Base-by-base conservation (phyloP, 2,329 filamentous ascomycete species). In the Xylariaceae sp. region DNA sequence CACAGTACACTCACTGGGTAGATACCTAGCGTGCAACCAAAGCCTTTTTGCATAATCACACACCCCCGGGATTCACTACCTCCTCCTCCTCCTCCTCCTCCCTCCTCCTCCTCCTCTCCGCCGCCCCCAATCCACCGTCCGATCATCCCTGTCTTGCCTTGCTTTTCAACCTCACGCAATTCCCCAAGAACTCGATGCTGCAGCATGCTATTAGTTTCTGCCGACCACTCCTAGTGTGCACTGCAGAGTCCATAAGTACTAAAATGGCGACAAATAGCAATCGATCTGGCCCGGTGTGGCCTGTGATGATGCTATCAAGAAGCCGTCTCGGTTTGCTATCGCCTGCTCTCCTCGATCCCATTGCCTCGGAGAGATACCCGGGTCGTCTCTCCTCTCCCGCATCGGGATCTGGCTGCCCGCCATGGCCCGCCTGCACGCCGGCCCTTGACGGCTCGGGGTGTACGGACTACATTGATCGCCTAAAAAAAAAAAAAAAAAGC, bases 261-360 rank as follows among this genome's bases (percentile, higher is more conserved):
- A 35, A 42, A 40, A 35, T 34, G 43, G 37, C 50, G 55, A 47
- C 57, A 55, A 55, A 55, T 49, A 41, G 47, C 47, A 53, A 40
- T 47, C 43, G 27, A 49, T 53, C 50, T 50, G 47, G 50, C 47
- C 48, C 39, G 39, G 41, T 50, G 60, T 61, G 63, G 64, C 53
- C 64, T 59, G 61, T 37, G 35, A 7, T 9, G 8, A 9, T 65
- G 60, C 53, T 45, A 59, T 59, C 61, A 62, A 56, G 61, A 64
- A 62, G 59, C 64, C 57, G 53, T 62, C 55, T 59, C 60, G 60
- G 60, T 66, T 61, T 65, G 55, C 63, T 64, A 63, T 60, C 56
- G 62, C 57, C 58, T 64, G 60, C 62, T 62, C 56, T 54, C 47
- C 54, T 54, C 57, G 53, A 53, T 54, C 57, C 54, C 58, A 55